Evolutionary conservation across 78 protist genomes (phyloP).

Genomic region (Ministeria vibrans): DNA sequence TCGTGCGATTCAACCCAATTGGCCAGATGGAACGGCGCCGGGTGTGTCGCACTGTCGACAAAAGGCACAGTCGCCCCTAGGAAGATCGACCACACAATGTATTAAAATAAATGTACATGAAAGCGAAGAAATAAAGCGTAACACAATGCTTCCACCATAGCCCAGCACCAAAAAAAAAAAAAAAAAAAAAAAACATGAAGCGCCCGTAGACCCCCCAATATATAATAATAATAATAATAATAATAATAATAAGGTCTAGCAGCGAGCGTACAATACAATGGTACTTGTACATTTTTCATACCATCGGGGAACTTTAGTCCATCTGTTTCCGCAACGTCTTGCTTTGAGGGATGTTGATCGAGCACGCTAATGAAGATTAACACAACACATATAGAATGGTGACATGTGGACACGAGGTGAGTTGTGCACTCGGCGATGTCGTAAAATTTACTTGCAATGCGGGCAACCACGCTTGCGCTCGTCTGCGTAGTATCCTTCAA

Average conservation of each 20-base stretch:
- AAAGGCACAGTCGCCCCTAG: background rate
- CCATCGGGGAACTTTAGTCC: too few relatives aligned
- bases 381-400: background rate
- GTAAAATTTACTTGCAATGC: background rate
- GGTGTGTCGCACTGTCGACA: background rate
- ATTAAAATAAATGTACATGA: background rate
- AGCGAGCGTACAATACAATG: too few relatives aligned
- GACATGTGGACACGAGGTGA: background rate
- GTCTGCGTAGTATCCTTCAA: background rate
- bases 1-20: background rate
- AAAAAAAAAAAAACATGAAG: background rate
- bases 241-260: too few relatives aligned
- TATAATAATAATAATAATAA: too few relatives aligned
- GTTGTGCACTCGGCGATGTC: too few relatives aligned
- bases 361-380: too few relatives aligned
- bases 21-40: background rate
- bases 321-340: too few relatives aligned
- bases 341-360: background rate
- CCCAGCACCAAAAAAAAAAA: background rate
- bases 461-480: background rate
- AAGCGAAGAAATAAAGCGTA: background rate
- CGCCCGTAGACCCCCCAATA: too few relatives aligned
- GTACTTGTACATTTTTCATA: too few relatives aligned
- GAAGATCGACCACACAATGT: too few relatives aligned
- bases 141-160: background rate